phyloP scores from a whole-genome alignment of 164 flowering plant genomes.

The Magnolia officinalis region DNA sequence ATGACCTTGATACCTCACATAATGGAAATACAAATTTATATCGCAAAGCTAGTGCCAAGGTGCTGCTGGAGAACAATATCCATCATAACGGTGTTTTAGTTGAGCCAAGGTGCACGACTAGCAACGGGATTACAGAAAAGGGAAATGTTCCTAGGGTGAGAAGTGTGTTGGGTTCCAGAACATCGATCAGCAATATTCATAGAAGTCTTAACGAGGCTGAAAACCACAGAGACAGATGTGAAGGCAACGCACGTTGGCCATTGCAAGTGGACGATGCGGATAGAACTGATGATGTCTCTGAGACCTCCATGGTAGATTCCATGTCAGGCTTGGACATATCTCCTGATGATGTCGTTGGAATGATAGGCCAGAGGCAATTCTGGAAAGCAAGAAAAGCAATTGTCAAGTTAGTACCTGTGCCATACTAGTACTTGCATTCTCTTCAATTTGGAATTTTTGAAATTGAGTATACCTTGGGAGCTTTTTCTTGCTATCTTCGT shows the following conservation, averaged over 20 bases:
- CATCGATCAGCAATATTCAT: constrained; percentile 18
- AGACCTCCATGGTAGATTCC: constrained; percentile 51
- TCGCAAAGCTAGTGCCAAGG: constrained; percentile 21
- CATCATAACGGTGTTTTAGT: constrained; percentile 12
- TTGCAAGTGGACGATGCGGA: constrained; percentile 24
- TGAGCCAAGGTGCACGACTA: constrained; percentile 7
- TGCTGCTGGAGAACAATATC: constrained; percentile 12
- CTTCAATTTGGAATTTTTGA: neutral
- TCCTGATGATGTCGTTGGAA: constrained; percentile 67
- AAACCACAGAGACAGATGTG: constrained; percentile 18
- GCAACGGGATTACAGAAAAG: constrained; percentile 14
- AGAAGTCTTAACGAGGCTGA: constrained; percentile 24
- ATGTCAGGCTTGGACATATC: constrained; percentile 40
- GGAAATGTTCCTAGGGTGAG: constrained; percentile 18
- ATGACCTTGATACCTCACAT: constrained; percentile 17
- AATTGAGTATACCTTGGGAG: neutral
- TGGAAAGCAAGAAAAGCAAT: constrained; percentile 78
- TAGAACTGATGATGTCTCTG: constrained; percentile 47
- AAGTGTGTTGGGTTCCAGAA: constrained; percentile 15
- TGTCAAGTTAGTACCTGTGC: constrained; percentile 55
- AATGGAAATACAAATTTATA: constrained; percentile 16
- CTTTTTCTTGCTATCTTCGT: neutral
- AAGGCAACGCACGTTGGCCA: constrained; percentile 20
- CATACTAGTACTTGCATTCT: neutral
- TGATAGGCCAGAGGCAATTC: constrained; percentile 70